Evolutionary conservation across 257 asterid genomes (phyloP), one percentile per base, ranked within the genome.

Genomic region (Knoxia roxburghii): DNA sequence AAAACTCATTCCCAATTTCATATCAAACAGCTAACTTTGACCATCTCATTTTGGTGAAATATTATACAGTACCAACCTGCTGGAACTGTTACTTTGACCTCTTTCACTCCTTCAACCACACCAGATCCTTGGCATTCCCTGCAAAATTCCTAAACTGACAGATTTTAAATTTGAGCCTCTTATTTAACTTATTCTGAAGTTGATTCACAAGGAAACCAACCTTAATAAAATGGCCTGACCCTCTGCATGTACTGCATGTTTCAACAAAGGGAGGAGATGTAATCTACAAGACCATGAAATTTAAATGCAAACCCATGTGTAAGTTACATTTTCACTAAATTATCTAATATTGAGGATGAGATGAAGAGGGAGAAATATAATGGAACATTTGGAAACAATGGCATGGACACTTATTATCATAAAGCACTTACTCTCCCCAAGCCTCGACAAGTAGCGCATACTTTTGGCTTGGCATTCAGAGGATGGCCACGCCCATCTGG

Each of bases 401-500:
- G 6, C 17, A 48, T 30, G 29, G 9, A 26, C 21, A 65, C 7
- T 20, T 7, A 74, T 68, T 35, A 58, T 18, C 46, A 41, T 32
- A 55, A 39, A 63, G 53, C 29, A 80, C 95, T 83, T 78, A 92
- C 98, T 76, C 80, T 81, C 69, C 98, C 98, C 71, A 55, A n/a
- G 73, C 97, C 98, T 80, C 67, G 76, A 71, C 98, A 92, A 69
- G 82, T 86, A 29, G 87, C 87, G 77, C 98, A 92, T 20, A 35
- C 69, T 73, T 74, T 86, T 60, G 84, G 69, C 78, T 75, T 77
- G 57, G 93, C 91, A 85, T 87, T 81, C 64, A 76, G 58, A 61
- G 91, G 89, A 77, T 87, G 80, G 73, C 98, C 98, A 52, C 56
- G 83, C 27, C 98, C 98, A 82, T 83, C 98, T 92, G 86, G 62